Evolutionary conservation across 192 early-diverging fungal genomes (phyloP).

Genomic region (Cetraspora pellucida): DNA sequence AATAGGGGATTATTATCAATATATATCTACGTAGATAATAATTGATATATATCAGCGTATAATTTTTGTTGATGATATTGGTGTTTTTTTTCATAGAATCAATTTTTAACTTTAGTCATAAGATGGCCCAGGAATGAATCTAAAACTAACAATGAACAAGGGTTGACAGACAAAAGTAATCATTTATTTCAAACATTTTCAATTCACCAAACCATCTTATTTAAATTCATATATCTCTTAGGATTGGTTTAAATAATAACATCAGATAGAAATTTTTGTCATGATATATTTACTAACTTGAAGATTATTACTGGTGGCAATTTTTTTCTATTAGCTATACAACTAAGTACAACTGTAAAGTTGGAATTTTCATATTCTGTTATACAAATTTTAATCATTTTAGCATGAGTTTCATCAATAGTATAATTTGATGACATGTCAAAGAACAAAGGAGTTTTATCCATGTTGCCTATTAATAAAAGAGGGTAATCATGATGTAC

Average conservation of each 20-base stretch:
- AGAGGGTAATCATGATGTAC: conserved; percentile 10
- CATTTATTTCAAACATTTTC: not conserved
- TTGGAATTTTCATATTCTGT: conserved; percentile 15
- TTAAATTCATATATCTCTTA: not conserved
- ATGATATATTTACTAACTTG: not conserved
- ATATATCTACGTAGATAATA: too few relatives aligned
- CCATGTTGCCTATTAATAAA: conserved; percentile 9
- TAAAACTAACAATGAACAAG: not conserved
- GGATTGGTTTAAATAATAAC: not conserved
- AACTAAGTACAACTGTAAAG: not conserved
- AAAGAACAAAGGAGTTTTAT: conserved; percentile 20
- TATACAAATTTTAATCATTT: conserved; percentile 1
- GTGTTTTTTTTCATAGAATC: conserved; percentile 23
- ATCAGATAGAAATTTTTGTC: conserved; percentile 5
- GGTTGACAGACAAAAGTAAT: not conserved
- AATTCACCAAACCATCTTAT: not conserved
- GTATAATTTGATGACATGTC: not conserved
- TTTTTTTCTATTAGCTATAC: conserved; percentile 16
- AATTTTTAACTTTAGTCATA: not conserved
- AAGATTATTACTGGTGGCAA: not conserved
- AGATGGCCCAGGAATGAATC: too few relatives aligned
- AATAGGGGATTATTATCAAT: too few relatives aligned
- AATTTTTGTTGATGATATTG: too few relatives aligned
- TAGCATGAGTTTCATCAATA: not conserved
- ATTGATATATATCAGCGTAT: too few relatives aligned